These are phyloP conservation scores for Astrocystis sublimbata DNA, from an alignment of 495 filamentous ascomycete genomes.

Conservation along the genomic window DNA sequence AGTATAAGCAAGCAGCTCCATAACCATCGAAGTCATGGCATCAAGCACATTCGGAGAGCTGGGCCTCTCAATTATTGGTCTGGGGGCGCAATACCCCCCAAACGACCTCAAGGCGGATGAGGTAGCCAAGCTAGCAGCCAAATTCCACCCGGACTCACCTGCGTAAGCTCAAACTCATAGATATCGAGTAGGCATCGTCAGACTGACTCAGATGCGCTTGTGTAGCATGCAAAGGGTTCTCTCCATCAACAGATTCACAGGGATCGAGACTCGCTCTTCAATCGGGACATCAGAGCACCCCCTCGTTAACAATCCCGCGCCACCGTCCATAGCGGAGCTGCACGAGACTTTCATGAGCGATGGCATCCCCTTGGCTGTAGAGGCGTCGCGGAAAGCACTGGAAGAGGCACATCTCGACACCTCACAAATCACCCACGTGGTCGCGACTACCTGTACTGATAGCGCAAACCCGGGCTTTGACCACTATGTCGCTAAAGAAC, in stretches of 20 bases:
- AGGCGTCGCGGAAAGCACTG: conserved; percentile 61
- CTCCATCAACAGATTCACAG: conserved; percentile 62
- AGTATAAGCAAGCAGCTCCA: too few species aligned
- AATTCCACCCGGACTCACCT: conserved; percentile 51
- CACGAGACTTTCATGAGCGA: conserved; percentile 56
- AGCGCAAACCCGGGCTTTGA: conserved; percentile 70
- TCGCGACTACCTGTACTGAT: conserved; percentile 67
- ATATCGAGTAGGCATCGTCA: not conserved
- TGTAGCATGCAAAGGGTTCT: conserved; percentile 58
- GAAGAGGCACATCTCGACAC: conserved; percentile 50
- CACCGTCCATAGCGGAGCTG: conserved; percentile 59
- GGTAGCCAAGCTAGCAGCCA: conserved; percentile 44
- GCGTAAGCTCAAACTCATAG: conserved; percentile 39
- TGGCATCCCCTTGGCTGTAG: conserved; percentile 59
- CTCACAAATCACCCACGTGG: conserved; percentile 61
- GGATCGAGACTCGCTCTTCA: conserved; percentile 62
- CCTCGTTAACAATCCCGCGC: conserved; percentile 51
- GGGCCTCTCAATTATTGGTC: conserved; percentile 52
- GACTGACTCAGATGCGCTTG: conserved; percentile 5
- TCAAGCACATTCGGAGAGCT: conserved; percentile 36
- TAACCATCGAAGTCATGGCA: conserved; percentile 20
- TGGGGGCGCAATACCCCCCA: conserved; percentile 54
- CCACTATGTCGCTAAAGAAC: conserved; percentile 57
- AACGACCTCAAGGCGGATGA: conserved; percentile 41
- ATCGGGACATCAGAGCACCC: conserved; percentile 59